phyloP scores from a whole-genome alignment of 2,329 filamentous ascomycete genomes.

The Mariannaea elegans region DNA sequence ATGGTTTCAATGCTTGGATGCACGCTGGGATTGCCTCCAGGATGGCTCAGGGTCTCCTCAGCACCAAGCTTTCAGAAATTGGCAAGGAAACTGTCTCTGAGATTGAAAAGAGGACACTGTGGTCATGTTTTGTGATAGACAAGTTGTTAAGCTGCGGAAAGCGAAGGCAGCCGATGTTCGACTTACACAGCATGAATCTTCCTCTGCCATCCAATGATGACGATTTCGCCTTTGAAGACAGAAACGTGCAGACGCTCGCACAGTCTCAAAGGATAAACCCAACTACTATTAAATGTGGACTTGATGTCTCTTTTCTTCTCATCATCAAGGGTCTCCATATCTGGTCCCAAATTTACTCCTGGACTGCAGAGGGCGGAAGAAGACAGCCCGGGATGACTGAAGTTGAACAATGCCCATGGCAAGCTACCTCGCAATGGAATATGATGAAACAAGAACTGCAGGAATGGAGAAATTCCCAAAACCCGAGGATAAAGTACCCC shows the following conservation, averaged over 20 bases:
- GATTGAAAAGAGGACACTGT: conserved; percentile 33
- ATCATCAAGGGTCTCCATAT: conserved; percentile 31
- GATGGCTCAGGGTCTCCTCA: conserved; percentile 37
- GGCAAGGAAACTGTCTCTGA: conserved; percentile 28
- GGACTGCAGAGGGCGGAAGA: conserved; percentile 35
- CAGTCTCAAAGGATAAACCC: neutral
- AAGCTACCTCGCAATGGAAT: conserved; percentile 30
- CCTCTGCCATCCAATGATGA: conserved; percentile 27
- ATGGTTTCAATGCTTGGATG: conserved; percentile 42
- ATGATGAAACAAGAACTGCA: conserved; percentile 31
- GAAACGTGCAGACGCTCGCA: too few species aligned
- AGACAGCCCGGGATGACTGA: conserved; percentile 33
- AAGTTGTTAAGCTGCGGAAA: conserved; percentile 35
- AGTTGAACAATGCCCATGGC: conserved; percentile 31
- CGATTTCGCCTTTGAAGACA: conserved; percentile 30
- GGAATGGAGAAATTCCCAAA: conserved; percentile 31
- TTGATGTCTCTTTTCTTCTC: conserved; percentile 27
- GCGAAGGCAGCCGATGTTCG: conserved; percentile 35
- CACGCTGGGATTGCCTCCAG: conserved; percentile 35
- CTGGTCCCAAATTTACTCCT: conserved; percentile 36
- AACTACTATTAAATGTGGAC: neutral
- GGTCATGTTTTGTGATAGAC: conserved; percentile 39
- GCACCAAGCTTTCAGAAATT: conserved; percentile 28
- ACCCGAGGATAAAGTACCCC: conserved; percentile 31
- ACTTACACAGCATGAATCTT: conserved; percentile 27